Evolutionary conservation across 352 stramenopile species (phyloP).

Genomic region (Plasmopara viticola): DNA sequence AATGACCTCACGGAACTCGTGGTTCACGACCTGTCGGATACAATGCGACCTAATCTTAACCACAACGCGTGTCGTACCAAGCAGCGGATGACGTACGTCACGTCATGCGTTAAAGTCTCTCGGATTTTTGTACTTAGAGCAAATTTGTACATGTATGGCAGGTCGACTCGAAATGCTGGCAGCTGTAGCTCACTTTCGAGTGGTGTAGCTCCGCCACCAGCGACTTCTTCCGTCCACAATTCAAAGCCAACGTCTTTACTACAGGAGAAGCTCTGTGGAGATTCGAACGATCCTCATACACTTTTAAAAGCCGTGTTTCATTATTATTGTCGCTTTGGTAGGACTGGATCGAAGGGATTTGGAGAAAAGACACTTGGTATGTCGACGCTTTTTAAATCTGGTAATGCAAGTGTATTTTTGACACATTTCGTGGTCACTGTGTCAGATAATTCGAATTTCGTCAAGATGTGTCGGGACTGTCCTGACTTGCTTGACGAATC

Average conservation of each 20-base stretch:
- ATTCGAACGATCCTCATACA: slow-evolving; percentile 76
- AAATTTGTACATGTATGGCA: slow-evolving; percentile 7
- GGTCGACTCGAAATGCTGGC: slow-evolving; percentile 5
- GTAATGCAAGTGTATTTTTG: not conserved
- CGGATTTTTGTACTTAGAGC: not conserved
- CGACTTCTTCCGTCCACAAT: slow-evolving; percentile 6
- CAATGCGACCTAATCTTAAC: slow-evolving; percentile 52
- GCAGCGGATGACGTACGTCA: slow-evolving; percentile 36
- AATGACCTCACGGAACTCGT: slow-evolving; percentile 42
- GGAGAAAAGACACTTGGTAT: slow-evolving; percentile 65
- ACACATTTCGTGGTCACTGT: not conserved
- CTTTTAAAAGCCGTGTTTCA: slow-evolving; percentile 76
- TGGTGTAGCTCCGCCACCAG: slow-evolving; percentile 3
- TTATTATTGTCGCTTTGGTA: slow-evolving; percentile 82
- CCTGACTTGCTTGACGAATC: slow-evolving; percentile 45
- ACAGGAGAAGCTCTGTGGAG: slow-evolving; percentile 40
- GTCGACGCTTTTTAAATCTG: not conserved
- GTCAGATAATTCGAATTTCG: slow-evolving; percentile 78
- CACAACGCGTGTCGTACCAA: slow-evolving; percentile 42
- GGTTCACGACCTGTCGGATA: slow-evolving; percentile 48
- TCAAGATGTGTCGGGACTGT: slow-evolving; percentile 78
- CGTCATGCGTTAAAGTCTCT: not conserved
- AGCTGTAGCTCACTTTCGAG: not conserved
- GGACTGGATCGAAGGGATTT: slow-evolving; percentile 54
- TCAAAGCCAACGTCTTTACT: slow-evolving; percentile 15